These are phyloP conservation scores for Pulicaria dysenterica DNA, from an alignment of 129 eudicot species.

Conservation along the genomic window DNA sequence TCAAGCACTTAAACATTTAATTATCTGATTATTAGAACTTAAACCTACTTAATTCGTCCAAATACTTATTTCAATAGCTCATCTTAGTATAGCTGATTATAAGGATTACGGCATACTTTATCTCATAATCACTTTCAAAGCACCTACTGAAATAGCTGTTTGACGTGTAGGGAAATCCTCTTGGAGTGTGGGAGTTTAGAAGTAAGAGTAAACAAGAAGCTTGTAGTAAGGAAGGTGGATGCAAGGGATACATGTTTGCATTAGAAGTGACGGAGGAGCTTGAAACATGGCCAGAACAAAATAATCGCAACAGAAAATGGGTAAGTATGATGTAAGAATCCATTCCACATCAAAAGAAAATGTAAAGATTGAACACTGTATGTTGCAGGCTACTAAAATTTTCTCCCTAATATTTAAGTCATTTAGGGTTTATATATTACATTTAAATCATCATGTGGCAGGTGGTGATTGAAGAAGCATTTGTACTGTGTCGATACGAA, in stretches of 20 bases:
- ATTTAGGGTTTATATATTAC: background rate
- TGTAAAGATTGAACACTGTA: background rate
- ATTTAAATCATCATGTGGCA: conserved; percentile 15
- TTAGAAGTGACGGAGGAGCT: conserved; percentile 71
- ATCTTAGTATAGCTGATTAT: background rate
- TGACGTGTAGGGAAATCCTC: conserved; percentile 37
- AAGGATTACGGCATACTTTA: background rate
- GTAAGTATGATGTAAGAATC: conserved; percentile 33
- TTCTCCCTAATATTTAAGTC: background rate
- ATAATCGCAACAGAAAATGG: conserved; percentile 60
- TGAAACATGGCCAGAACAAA: conserved; percentile 70
- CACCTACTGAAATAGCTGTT: background rate
- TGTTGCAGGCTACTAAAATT: background rate
- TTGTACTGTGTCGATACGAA: conserved; percentile 56
- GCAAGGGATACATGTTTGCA: conserved; percentile 72
- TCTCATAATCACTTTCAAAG: background rate
- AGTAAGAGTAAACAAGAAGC: conserved; percentile 65
- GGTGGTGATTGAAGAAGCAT: conserved; percentile 56
- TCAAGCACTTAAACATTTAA: background rate
- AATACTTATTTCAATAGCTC: background rate
- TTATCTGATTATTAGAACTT: background rate
- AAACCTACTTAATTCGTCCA: conserved; percentile 7
- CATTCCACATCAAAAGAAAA: background rate
- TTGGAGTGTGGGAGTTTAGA: conserved; percentile 74
- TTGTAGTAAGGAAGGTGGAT: conserved; percentile 56